Evolutionary conservation across 1,139 yeast genomes (phyloP).

Genomic region (Saccharomyces hybrid): DNA sequence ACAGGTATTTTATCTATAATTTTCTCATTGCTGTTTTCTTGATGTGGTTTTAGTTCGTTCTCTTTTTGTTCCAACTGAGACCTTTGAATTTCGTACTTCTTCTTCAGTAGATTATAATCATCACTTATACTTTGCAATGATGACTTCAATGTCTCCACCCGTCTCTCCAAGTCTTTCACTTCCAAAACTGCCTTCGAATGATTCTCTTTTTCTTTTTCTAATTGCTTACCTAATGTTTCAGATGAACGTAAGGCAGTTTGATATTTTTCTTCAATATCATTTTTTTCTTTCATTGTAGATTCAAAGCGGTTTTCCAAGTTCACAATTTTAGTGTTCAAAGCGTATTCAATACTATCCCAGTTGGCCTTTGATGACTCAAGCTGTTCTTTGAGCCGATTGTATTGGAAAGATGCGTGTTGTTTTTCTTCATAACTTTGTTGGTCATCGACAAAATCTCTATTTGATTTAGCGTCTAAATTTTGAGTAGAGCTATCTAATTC

Average conservation of each 20-base stretch:
- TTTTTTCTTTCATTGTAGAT: slow-evolving; percentile 12
- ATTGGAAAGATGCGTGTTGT: slow-evolving; percentile 36
- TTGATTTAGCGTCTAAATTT: slow-evolving; percentile 8
- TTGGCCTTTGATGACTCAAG: slow-evolving; percentile 48
- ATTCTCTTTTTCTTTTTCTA: neutral
- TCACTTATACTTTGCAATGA: slow-evolving; percentile 14
- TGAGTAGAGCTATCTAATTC: slow-evolving; percentile 32
- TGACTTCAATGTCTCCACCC: slow-evolving; percentile 5
- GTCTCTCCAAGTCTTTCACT: slow-evolving; percentile 3
- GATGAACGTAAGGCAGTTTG: neutral
- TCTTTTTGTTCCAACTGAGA: slow-evolving; percentile 18
- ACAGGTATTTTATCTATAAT: neutral
- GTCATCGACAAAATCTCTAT: slow-evolving; percentile 5
- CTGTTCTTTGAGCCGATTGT: slow-evolving; percentile 32
- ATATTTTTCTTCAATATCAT: slow-evolving; percentile 1
- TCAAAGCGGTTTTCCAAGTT: slow-evolving; percentile 34
- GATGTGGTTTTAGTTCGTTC: neutral
- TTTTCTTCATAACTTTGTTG: slow-evolving; percentile 7
- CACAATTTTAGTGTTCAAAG: slow-evolving; percentile 41
- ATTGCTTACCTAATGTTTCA: neutral
- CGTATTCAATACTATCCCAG: slow-evolving; percentile 57
- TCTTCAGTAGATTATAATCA: slow-evolving; percentile 23
- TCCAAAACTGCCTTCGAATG: neutral
- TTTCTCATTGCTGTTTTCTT: neutral
- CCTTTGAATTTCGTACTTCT: slow-evolving; percentile 25